phyloP scores from a whole-genome alignment of 2,329 filamentous ascomycete genomes.

The Penicillium nordicum region DNA sequence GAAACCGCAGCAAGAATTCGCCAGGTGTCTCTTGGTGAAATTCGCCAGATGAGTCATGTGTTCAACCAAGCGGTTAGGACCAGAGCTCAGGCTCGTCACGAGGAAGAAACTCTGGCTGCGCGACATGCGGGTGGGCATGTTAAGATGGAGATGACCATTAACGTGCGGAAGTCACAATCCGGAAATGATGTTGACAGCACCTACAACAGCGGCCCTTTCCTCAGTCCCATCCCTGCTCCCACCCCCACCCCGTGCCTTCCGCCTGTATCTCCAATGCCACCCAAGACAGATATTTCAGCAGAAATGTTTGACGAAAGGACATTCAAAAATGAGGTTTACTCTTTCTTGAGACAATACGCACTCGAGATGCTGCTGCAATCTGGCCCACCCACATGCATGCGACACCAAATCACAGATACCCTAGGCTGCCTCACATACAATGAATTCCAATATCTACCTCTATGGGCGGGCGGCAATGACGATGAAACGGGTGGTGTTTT shows the following conservation, averaged over 20 bases:
- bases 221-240: neutral
- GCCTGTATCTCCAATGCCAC: neutral
- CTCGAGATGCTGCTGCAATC: slow-evolving; percentile 16
- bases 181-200: neutral
- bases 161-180: neutral
- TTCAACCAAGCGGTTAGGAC: slow-evolving; percentile 4
- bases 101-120: neutral
- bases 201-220: neutral
- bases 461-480: slow-evolving; percentile 61
- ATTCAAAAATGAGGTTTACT: slow-evolving; percentile 20
- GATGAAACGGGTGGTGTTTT: slow-evolving; percentile 53
- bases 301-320: neutral
- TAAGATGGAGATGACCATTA: neutral
- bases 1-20: slow-evolving; percentile 9
- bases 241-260: neutral
- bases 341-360: slow-evolving; percentile 18
- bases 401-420: slow-evolving; percentile 33
- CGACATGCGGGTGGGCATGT: neutral
- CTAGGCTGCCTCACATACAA: slow-evolving; percentile 54
- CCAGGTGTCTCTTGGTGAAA: neutral
- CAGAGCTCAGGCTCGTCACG: neutral
- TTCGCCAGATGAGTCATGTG: neutral
- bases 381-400: slow-evolving; percentile 4
- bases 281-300: neutral
- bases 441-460: slow-evolving; percentile 61